These are phyloP conservation scores for Sindora glabra DNA, from an alignment of 306 rosid genomes.

Conservation along the genomic window DNA sequence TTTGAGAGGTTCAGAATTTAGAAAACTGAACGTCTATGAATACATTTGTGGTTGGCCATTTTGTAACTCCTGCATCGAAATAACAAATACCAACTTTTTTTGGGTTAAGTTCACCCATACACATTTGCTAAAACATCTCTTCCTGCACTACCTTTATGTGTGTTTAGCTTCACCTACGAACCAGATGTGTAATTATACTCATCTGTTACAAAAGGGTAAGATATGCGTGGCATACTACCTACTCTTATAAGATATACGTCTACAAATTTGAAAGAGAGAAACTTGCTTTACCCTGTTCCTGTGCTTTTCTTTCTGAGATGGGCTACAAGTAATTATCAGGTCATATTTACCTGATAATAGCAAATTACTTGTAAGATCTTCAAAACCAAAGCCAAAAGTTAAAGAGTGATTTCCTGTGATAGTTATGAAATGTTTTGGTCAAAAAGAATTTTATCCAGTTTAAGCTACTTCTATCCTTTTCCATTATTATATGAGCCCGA, in stretches of 20 bases:
- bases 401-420: too few species aligned
- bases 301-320: background rate
- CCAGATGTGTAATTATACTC: too few species aligned
- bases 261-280: background rate
- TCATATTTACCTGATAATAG: background rate
- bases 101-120: too few species aligned
- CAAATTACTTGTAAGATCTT: background rate
- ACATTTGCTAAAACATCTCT: too few species aligned
- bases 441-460: background rate
- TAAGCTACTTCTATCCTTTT: background rate
- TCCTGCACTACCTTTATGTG: too few species aligned
- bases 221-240: background rate
- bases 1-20: background rate
- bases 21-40: too few species aligned
- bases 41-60: background rate
- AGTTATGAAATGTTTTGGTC: background rate
- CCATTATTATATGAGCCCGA: background rate
- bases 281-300: background rate
- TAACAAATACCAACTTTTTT: background rate
- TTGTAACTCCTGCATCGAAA: background rate
- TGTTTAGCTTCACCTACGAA: too few species aligned
- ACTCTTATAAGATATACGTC: background rate
- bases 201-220: background rate
- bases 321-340: background rate
- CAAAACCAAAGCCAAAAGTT: background rate